Evolutionary conservation across 2,329 filamentous ascomycete species (phyloP).

Genomic region (Aspergillus awamori): DNA sequence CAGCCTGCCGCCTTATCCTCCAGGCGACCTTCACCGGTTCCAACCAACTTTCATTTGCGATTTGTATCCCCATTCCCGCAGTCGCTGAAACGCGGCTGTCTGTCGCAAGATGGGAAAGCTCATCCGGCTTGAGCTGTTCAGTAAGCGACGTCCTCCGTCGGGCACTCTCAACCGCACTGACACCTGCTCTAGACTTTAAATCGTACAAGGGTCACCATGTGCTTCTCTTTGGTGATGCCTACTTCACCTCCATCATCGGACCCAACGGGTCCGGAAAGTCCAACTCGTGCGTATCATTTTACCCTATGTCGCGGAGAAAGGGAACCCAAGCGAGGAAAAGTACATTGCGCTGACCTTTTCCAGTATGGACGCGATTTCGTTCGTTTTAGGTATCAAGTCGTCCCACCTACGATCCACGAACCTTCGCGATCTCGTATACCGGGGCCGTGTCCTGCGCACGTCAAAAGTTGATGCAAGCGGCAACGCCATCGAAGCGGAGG

Average conservation of each 20-base stretch:
- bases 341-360: conserved; percentile 27
- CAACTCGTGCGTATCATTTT: conserved; percentile 71
- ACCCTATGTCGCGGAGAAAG: background rate
- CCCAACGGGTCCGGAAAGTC: conserved; percentile 99
- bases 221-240: conserved; percentile 93
- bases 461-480: conserved; percentile 90
- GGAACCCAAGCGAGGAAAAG: background rate
- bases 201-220: conserved; percentile 97
- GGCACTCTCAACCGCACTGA: conserved; percentile 19
- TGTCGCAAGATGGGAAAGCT: conserved; percentile 84
- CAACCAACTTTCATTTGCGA: background rate
- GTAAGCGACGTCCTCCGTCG: conserved; percentile 54
- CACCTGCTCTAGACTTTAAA: conserved; percentile 77
- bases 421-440: conserved; percentile 92
- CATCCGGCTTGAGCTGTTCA: conserved; percentile 90
- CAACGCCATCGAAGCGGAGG: conserved; percentile 65
- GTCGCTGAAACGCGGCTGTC: conserved; percentile 30
- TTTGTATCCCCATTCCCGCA: conserved; percentile 18
- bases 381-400: conserved; percentile 97
- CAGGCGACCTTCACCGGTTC: background rate
- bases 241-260: conserved; percentile 98
- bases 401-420: conserved; percentile 95
- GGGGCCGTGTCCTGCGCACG: conserved; percentile 87
- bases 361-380: conserved; percentile 99
- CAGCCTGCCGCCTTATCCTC: conserved; percentile 1